A percentile compares a stretch with the other conserved stretches of the same genome.
Evolutionary conservation across 2,329 filamentous ascomycete species (phyloP).

Genomic region (Arthrobotrys sphaeroides): DNA sequence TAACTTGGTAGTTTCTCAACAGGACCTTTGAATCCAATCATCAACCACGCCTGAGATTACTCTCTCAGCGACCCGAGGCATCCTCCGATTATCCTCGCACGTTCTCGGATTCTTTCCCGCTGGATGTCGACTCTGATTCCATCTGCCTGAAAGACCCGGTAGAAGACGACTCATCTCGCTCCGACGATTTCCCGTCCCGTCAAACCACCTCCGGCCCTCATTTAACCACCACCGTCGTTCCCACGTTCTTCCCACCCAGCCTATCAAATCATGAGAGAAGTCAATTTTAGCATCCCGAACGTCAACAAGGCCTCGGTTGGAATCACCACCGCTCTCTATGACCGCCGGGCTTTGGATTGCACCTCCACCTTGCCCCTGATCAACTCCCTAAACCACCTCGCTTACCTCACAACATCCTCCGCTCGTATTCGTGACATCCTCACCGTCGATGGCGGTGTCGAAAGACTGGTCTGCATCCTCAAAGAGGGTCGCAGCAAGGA

Average conservation of each 20-base stretch:
- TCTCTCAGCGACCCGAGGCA: background rate
- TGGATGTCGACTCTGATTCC: slow-evolving; percentile 34
- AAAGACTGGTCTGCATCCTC: slow-evolving; percentile 94
- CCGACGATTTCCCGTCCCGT: slow-evolving; percentile 3
- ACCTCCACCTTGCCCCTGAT: slow-evolving; percentile 97
- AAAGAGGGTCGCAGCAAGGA: slow-evolving; percentile 97
- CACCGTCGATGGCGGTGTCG: slow-evolving; percentile 97
- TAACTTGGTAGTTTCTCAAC: slow-evolving; percentile 17
- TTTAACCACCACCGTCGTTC: background rate
- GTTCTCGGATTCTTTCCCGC: background rate
- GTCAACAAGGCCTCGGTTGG: slow-evolving; percentile 99
- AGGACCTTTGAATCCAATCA: background rate
- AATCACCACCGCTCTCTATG: slow-evolving; percentile 97
- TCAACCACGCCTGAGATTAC: background rate
- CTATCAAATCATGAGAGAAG: slow-evolving; percentile 84
- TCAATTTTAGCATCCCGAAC: slow-evolving; percentile 99
- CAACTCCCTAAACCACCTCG: slow-evolving; percentile 98
- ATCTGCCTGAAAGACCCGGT: slow-evolving; percentile 3
- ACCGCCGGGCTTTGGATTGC: slow-evolving; percentile 95
- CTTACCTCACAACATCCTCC: slow-evolving; percentile 96
- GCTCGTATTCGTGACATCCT: slow-evolving; percentile 97
- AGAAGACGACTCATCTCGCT: slow-evolving; percentile 19
- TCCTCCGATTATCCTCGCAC: background rate
- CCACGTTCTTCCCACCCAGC: background rate
- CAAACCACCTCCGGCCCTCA: background rate